Conservation (phyloP, 805 yeast genomes). For the Torulaspora maleeae region DNA sequence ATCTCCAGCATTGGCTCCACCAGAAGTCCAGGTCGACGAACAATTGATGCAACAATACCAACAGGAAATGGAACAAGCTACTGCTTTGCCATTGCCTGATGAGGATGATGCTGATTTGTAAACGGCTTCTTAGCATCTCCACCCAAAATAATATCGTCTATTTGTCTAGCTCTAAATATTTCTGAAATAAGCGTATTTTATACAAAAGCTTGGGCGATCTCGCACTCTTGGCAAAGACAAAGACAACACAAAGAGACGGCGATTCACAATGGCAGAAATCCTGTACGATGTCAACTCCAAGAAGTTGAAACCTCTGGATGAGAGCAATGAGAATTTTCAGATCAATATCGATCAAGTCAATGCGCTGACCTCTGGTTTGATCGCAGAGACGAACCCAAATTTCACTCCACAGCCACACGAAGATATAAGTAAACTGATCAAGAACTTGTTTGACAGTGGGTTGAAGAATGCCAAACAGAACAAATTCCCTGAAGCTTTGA, state of each 20-base stretch:
- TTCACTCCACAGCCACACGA: conserved; percentile 52
- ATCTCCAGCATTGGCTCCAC: conserved; percentile 99
- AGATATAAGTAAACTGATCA: conserved; percentile 49
- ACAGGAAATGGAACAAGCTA: conserved; percentile 99
- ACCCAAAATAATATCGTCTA: not conserved
- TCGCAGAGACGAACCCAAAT: conserved; percentile 45
- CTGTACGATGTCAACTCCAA: conserved; percentile 11
- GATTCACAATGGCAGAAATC: conserved; percentile 4
- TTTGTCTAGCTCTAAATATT: conserved; percentile 2
- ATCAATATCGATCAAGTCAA: conserved; percentile 35
- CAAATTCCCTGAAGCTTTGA: conserved; percentile 55
- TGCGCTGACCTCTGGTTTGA: conserved; percentile 33
- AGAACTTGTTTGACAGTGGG: conserved; percentile 62
- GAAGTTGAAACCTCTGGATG: conserved; percentile 1
- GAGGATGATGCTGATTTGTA: conserved; percentile 99
- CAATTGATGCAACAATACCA: conserved; percentile 97
- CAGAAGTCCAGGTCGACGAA: conserved; percentile 96
- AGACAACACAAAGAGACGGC: not conserved
- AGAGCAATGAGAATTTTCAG: conserved; percentile 7
- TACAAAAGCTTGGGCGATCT: not conserved
- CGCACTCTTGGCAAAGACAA: not conserved
- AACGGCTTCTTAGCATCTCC: conserved; percentile 15
- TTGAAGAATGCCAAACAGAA: conserved; percentile 49
- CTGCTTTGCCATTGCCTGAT: conserved; percentile 99
- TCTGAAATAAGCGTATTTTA: not conserved